These are phyloP conservation scores for Gentiana macrophylla DNA, from an alignment of 257 asterid species.

Conservation along the genomic window DNA sequence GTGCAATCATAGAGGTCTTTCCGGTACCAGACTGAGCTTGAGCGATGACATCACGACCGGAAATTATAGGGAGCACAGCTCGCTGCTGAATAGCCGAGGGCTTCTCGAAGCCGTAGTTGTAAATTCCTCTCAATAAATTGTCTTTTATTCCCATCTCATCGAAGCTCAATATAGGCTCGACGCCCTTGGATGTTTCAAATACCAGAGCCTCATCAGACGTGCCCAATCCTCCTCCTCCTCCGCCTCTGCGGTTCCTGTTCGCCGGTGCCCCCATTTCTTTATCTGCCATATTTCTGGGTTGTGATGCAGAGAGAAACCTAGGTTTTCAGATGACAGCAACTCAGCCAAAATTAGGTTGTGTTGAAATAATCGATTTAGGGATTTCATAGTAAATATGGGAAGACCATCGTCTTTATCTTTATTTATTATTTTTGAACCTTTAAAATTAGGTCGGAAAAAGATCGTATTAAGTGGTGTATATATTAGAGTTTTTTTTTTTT, in stretches of 20 bases:
- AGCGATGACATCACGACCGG: slow-evolving; percentile 87
- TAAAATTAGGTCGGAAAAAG: too few relatives aligned
- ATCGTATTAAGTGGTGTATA: too few relatives aligned
- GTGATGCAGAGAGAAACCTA: background rate
- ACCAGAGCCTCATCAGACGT: slow-evolving; percentile 53
- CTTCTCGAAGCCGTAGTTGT: slow-evolving; percentile 79
- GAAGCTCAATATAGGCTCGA: slow-evolving; percentile 68
- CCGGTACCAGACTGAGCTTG: slow-evolving; percentile 96
- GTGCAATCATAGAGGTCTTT: slow-evolving; percentile 92
- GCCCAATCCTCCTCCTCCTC: slow-evolving; percentile 34
- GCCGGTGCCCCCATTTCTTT: slow-evolving; percentile 27
- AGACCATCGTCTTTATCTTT: too few relatives aligned
- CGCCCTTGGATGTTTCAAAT: slow-evolving; percentile 81
- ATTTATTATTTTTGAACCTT: too few relatives aligned
- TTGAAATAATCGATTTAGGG: too few relatives aligned
- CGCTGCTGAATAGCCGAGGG: slow-evolving; percentile 94
- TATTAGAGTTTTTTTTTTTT: too few relatives aligned
- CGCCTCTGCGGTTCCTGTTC: slow-evolving; percentile 26
- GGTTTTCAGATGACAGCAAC: too few relatives aligned
- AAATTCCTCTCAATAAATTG: slow-evolving; percentile 68
- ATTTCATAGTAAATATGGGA: too few relatives aligned
- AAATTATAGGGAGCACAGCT: slow-evolving; percentile 66
- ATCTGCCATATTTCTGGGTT: slow-evolving; percentile 50
- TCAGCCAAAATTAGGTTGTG: too few relatives aligned
- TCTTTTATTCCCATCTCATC: slow-evolving; percentile 90